Conservation (phyloP, 805 yeast species). For the Jamesozyma lodderae region DNA sequence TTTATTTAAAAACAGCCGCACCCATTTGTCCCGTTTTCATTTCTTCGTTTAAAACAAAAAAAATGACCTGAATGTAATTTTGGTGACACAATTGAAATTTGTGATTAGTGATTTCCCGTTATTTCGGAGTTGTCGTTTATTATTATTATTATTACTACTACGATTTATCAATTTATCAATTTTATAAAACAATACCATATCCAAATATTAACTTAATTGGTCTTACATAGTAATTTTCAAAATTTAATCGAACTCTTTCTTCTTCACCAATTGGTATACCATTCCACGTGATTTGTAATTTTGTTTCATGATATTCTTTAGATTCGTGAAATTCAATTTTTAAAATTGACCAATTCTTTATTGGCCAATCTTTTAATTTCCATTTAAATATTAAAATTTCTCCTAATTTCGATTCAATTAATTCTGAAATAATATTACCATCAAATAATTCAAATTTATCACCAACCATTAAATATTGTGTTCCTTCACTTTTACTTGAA, state of each 20-base stretch:
- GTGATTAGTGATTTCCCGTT: too few relatives aligned
- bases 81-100: too few relatives aligned
- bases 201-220: constrained; percentile 90
- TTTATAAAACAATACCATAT: constrained; percentile 78
- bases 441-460: constrained; percentile 68
- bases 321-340: constrained; percentile 48
- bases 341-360: constrained; percentile 69
- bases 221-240: constrained; percentile 81
- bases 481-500: constrained; percentile 41
- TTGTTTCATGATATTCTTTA: constrained; percentile 80
- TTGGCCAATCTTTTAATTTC: constrained; percentile 85
- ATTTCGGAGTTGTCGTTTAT: too few relatives aligned
- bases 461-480: constrained; percentile 40
- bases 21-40: too few relatives aligned
- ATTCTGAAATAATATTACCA: constrained; percentile 72
- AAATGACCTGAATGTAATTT: too few relatives aligned
- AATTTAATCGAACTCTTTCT: constrained; percentile 73
- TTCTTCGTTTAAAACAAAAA: too few relatives aligned
- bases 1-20: too few relatives aligned
- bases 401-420: constrained; percentile 37
- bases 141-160: too few relatives aligned
- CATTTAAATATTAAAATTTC: constrained; percentile 65
- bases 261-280: constrained; percentile 97
- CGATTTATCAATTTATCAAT: too few relatives aligned
- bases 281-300: constrained; percentile 62